These are phyloP conservation scores for Huiozyma naganishii DNA, from an alignment of 805 yeast species.

Conservation along the genomic window DNA sequence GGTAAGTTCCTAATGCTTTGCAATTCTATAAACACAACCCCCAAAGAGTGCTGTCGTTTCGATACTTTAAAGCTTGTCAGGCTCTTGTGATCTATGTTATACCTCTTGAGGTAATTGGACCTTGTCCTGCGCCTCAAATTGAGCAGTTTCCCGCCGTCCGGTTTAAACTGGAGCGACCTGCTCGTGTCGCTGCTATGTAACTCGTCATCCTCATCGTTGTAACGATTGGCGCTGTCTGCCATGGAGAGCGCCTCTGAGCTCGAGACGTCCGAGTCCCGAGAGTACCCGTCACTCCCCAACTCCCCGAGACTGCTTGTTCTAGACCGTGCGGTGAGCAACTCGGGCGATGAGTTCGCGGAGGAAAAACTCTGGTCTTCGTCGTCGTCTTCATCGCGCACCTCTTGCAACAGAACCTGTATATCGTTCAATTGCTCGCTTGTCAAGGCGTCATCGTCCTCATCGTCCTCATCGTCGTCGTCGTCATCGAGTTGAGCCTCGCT, in stretches of 20 bases:
- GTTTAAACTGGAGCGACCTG: conserved; percentile 1
- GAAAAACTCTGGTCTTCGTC: neutral
- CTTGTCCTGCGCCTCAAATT: conserved; percentile 5
- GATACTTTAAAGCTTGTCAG: conserved; percentile 18
- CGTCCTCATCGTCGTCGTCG: conserved; percentile 4
- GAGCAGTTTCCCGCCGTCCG: conserved; percentile 2
- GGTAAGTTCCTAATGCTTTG: conserved; percentile 70
- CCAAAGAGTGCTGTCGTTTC: conserved; percentile 32
- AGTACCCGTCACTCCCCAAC: neutral
- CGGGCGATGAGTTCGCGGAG: neutral
- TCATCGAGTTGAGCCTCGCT: conserved; percentile 1
- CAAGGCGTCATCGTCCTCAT: conserved; percentile 7
- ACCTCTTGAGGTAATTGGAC: conserved; percentile 4
- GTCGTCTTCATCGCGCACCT: neutral
- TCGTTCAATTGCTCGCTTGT: neutral
- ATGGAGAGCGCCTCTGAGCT: too few relatives aligned
- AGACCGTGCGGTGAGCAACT: neutral
- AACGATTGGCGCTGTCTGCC: conserved; percentile 2
- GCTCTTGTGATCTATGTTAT: conserved; percentile 4
- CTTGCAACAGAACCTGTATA: neutral
- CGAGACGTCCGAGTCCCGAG: neutral
- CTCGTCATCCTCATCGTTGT: conserved; percentile 3
- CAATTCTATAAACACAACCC: conserved; percentile 71
- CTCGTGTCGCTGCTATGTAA: neutral
- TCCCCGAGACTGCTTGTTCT: neutral